A percentile compares a stretch with the other conserved stretches of the same genome.
Conservation (phyloP, 2,329 filamentous ascomycete genomes). For the Shiraia sp. region DNA sequence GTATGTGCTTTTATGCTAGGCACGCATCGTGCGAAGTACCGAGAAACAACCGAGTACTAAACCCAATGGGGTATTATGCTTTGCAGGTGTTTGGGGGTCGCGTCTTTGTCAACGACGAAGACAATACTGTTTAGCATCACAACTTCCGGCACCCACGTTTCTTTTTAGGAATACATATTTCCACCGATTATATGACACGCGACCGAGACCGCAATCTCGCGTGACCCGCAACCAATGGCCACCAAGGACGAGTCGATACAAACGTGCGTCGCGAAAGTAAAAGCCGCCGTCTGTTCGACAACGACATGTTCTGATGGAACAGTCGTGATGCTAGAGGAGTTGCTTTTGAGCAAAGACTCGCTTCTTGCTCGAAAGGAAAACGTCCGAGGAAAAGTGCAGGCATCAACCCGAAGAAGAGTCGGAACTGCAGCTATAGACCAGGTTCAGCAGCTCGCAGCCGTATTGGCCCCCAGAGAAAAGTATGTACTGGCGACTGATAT, state of each 20-base stretch:
- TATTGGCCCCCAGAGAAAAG: slow-evolving; percentile 62
- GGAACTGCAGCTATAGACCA: slow-evolving; percentile 41
- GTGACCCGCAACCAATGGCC: slow-evolving; percentile 28
- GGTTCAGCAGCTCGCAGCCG: slow-evolving; percentile 38
- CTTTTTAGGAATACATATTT: slow-evolving; percentile 36
- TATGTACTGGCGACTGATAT: slow-evolving; percentile 72
- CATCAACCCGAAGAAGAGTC: slow-evolving; percentile 30
- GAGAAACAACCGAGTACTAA: slow-evolving; percentile 12
- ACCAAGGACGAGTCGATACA: slow-evolving; percentile 36
- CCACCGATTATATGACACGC: slow-evolving; percentile 20
- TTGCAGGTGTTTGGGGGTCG: slow-evolving; percentile 19
- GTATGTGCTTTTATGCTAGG: no score
- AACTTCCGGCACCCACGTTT: slow-evolving; percentile 10
- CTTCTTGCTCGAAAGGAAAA: slow-evolving; percentile 41
- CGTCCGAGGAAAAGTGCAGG: slow-evolving; percentile 29
- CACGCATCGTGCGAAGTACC: background rate
- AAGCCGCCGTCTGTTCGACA: slow-evolving; percentile 51
- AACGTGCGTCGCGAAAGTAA: slow-evolving; percentile 55
- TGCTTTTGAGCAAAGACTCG: slow-evolving; percentile 46
- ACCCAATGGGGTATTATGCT: slow-evolving; percentile 22
- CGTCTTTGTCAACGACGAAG: slow-evolving; percentile 7
- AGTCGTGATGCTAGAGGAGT: slow-evolving; percentile 50
- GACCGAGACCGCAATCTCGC: slow-evolving; percentile 1
- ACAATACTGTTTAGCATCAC: slow-evolving; percentile 10
- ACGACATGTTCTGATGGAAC: slow-evolving; percentile 56